A percentile compares a stretch with the other conserved stretches of the same genome.
Conservation (phyloP, 2,329 filamentous ascomycete species). For the Leptographium radiaticola region DNA sequence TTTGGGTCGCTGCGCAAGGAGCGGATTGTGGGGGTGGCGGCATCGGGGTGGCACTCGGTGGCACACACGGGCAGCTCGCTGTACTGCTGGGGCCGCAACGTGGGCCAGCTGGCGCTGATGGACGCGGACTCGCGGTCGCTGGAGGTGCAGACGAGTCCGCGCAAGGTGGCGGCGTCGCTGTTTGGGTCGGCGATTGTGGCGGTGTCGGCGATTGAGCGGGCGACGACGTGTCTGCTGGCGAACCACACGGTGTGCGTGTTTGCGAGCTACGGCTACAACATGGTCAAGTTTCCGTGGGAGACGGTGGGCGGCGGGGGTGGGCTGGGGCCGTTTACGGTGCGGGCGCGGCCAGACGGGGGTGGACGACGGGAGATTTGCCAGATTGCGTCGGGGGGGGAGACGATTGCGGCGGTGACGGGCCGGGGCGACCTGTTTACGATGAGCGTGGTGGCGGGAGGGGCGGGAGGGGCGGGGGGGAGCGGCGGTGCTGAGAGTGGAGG, state of each 20-base stretch:
- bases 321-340: slow-evolving; percentile 41
- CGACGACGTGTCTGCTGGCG: slow-evolving; percentile 73
- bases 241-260: slow-evolving; percentile 89
- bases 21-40: slow-evolving; percentile 64
- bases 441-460: slow-evolving; percentile 52
- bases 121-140: slow-evolving; percentile 90
- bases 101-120: slow-evolving; percentile 85
- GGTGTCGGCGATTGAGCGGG: slow-evolving; percentile 80
- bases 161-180: slow-evolving; percentile 78
- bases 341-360: slow-evolving; percentile 14
- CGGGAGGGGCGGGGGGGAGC: slow-evolving; percentile 23
- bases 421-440: slow-evolving; percentile 83
- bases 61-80: slow-evolving; percentile 70
- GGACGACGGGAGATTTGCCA: slow-evolving; percentile 46
- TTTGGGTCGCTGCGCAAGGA: slow-evolving; percentile 89
- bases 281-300: slow-evolving; percentile 67
- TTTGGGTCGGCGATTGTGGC: slow-evolving; percentile 61
- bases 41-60: slow-evolving; percentile 83
- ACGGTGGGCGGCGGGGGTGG: slow-evolving; percentile 23
- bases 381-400: slow-evolving; percentile 77
- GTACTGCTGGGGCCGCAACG: slow-evolving; percentile 91
- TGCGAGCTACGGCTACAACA: slow-evolving; percentile 91
- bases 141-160: slow-evolving; percentile 66
- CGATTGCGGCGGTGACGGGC: slow-evolving; percentile 75
- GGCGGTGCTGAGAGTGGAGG: slow-evolving; percentile 23